A percentile compares a stretch with the other conserved stretches of the same genome.
Evolutionary conservation across 1,284 basidiomycete genomes (phyloP).

Genomic region (Cryptococcus sp.): DNA sequence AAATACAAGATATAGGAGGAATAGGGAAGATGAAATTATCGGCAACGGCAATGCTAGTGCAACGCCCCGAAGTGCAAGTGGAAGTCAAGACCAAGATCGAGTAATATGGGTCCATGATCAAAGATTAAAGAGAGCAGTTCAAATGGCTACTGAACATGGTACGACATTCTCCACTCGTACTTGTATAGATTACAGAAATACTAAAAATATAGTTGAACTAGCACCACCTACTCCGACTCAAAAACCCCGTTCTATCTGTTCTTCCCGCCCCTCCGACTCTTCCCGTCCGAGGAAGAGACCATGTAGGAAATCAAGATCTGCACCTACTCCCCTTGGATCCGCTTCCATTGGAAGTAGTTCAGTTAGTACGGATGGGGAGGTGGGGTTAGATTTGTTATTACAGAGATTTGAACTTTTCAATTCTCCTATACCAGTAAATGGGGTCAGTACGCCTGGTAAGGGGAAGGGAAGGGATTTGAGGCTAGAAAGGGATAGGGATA

Average conservation of each 20-base stretch:
- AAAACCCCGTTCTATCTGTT: constrained; percentile 20
- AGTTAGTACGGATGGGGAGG: not conserved
- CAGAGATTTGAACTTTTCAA: constrained; percentile 7
- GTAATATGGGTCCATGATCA: constrained; percentile 23
- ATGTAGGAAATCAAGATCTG: constrained; percentile 12
- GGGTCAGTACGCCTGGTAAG: too few species aligned
- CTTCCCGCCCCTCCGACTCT: not conserved
- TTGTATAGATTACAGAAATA: too few species aligned
- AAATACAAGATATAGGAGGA: constrained; percentile 15
- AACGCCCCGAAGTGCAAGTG: not conserved
- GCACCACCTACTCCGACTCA: constrained; percentile 23
- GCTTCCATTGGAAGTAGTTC: constrained; percentile 7
- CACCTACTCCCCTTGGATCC: constrained; percentile 3
- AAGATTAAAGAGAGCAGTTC: constrained; percentile 10
- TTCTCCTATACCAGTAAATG: constrained; percentile 2
- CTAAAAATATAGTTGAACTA: not conserved
- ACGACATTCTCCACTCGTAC: too few species aligned
- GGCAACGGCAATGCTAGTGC: not conserved
- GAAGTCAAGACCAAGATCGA: constrained; percentile 8
- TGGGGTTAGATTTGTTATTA: constrained; percentile 9
- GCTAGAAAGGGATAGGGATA: constrained; percentile 7
- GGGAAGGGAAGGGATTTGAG: constrained; percentile 6
- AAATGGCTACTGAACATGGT: constrained; percentile 17
- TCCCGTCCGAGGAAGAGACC: constrained; percentile 15
- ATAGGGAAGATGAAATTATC: constrained; percentile 8